Evolutionary conservation across 2,329 filamentous ascomycete species (phyloP), one percentile per base, ranked within the genome.

Genomic region (Elsinoe necatrix): DNA sequence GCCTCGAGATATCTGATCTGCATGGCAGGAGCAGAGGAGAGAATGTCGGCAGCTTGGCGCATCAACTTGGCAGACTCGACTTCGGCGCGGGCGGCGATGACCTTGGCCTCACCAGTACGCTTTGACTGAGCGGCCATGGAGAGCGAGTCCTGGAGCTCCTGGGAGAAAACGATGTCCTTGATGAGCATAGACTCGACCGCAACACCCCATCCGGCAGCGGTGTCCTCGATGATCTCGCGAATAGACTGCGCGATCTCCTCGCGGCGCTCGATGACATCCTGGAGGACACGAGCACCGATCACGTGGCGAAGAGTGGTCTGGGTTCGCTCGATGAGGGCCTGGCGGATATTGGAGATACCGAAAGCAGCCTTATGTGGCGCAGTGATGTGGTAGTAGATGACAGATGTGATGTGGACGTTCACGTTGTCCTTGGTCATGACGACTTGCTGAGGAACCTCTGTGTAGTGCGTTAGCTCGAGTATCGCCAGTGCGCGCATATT

Each of bases 371-470:
- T 96, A 80, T 97, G 92, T 1, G 93, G 93, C 25, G 87, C 87
- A 56, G 86, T 87, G 68, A 98, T 92, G 79, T 95, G 91, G 77
- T 98, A 98, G 81, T 98, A 98, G 75, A 98, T 96, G 69, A 98
- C 93, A 4, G 89, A 95, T 48, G 91, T 97, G 63, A 98, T 80
- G 66, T 91, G 85, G 41, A 98, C 80, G 45, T 88, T 95, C 61
- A 97, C 93, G 67, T 98, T 98, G 79, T 98, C 93, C 77, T 97
- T 97, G 71, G 93, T 98, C 91, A 98, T 98, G 79, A 93, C 97
- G 61, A 92, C 84, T 74, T 98, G 93, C 74, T 91, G 84, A 16
- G 92, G 92, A 21, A 98, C 93, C 77, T 98, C 86, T 73, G 65
- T 41, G 45, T 37, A 14, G 41, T 34, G 23, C 27, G 43, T 58